Evolutionary conservation across 345 rosid species (phyloP).

Genomic region (Eucalyptus regnans): DNA sequence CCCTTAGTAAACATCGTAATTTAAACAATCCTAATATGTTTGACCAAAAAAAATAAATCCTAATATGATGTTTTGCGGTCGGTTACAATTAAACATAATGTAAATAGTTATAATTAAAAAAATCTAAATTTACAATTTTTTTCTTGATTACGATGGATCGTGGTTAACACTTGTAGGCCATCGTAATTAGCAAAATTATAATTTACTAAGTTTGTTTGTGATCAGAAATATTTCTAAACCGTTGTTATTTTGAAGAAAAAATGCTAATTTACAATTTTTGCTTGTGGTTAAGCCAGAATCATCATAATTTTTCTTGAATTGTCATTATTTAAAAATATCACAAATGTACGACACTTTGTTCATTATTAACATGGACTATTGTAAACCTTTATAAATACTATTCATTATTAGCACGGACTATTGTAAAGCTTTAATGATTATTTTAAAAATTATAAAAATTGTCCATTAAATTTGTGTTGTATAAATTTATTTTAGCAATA

Average conservation of each 20-base stretch:
- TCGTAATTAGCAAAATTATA: not conserved
- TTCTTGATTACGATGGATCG: not conserved
- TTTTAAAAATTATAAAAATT: too few species aligned
- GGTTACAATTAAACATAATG: not conserved
- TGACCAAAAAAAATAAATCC: not conserved
- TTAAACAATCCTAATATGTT: not conserved
- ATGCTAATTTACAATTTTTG: not conserved
- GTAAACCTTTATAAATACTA: too few species aligned
- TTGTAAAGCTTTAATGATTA: not conserved
- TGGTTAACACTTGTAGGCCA: not conserved
- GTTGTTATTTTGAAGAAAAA: not conserved
- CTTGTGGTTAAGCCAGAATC: not conserved
- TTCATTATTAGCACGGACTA: too few species aligned
- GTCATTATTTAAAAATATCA: not conserved
- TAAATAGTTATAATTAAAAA: not conserved
- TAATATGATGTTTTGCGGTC: not conserved
- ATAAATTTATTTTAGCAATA: too few species aligned
- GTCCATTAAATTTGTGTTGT: too few species aligned
- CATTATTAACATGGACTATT: not conserved
- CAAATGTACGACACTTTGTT: not conserved
- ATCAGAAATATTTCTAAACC: not conserved
- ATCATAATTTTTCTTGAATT: not conserved
- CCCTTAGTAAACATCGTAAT: not conserved
- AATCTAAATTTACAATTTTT: not conserved
- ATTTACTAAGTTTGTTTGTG: not conserved